A percentile compares a stretch with the other conserved stretches of the same genome.
Conservation (phyloP, 2,329 filamentous ascomycete species). For the Colletotrichum musicola region DNA sequence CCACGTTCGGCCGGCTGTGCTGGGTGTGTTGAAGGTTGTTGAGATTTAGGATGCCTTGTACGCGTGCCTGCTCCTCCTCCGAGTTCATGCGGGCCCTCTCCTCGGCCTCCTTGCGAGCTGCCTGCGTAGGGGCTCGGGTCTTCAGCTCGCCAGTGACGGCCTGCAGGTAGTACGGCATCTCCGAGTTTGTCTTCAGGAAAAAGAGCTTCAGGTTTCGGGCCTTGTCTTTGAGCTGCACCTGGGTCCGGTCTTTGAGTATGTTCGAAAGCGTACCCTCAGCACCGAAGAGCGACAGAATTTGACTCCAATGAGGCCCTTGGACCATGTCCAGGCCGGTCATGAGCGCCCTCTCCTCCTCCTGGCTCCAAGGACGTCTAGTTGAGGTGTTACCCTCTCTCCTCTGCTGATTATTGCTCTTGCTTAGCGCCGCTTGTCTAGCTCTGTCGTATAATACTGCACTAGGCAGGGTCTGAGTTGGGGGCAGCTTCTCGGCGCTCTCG, state of each 20-base stretch:
- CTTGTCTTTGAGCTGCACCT: slow-evolving; percentile 94
- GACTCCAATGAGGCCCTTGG: slow-evolving; percentile 92
- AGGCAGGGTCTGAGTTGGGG: slow-evolving; percentile 68
- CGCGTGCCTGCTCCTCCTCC: slow-evolving; percentile 70
- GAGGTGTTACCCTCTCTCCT: slow-evolving; percentile 70
- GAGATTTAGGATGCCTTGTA: slow-evolving; percentile 71
- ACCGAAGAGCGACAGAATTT: slow-evolving; percentile 88
- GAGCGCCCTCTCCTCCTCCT: slow-evolving; percentile 89
- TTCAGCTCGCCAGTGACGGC: slow-evolving; percentile 92
- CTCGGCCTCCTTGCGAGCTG: slow-evolving; percentile 76
- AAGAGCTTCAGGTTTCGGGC: slow-evolving; percentile 90
- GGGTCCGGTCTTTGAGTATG: slow-evolving; percentile 87
- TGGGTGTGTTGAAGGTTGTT: slow-evolving; percentile 59
- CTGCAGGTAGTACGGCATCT: slow-evolving; percentile 89
- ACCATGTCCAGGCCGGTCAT: slow-evolving; percentile 91
- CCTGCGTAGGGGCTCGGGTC: slow-evolving; percentile 82
- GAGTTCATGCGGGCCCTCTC: slow-evolving; percentile 69
- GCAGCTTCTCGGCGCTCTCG: slow-evolving; percentile 55
- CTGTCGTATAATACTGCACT: slow-evolving; percentile 69
- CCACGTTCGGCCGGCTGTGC: slow-evolving; percentile 26
- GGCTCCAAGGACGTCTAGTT: slow-evolving; percentile 84
- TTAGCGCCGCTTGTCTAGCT: slow-evolving; percentile 69
- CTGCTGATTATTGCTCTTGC: slow-evolving; percentile 67
- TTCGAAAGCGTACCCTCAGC: slow-evolving; percentile 83
- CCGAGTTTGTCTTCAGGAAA: slow-evolving; percentile 90